Evolutionary conservation across 1,284 basidiomycete genomes (phyloP).

Genomic region (Tremellales sp.): DNA sequence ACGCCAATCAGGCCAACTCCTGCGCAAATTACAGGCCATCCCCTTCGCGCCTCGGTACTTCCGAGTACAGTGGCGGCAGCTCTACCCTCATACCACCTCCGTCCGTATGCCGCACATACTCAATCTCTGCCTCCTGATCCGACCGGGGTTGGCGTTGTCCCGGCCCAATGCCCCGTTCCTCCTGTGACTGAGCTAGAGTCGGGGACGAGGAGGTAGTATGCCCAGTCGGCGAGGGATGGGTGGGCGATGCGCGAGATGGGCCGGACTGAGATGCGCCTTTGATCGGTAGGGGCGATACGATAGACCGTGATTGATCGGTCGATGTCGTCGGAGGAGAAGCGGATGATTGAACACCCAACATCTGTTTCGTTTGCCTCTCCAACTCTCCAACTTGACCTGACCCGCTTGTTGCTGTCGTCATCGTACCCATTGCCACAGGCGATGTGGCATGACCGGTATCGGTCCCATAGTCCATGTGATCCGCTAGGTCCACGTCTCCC

Average conservation of each 20-base stretch:
- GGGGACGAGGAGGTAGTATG: neutral
- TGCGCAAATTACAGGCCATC: no score
- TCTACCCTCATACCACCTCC: neutral
- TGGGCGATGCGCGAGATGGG: neutral
- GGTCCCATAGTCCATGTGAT: neutral
- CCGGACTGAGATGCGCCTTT: neutral
- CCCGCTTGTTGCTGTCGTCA: conserved; percentile 29
- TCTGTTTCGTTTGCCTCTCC: neutral
- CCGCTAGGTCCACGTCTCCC: neutral
- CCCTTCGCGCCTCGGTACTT: neutral
- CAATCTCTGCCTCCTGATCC: neutral
- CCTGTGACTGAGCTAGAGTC: neutral
- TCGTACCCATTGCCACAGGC: neutral
- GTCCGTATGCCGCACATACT: neutral
- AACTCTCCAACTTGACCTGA: conserved; percentile 21
- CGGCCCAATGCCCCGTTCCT: neutral
- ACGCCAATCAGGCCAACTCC: no score
- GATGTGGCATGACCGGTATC: neutral
- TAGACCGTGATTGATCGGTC: conserved; percentile 14
- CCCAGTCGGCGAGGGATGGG: neutral
- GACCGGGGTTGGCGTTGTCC: no score
- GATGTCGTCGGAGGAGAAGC: conserved; percentile 21
- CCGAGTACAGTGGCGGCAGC: neutral
- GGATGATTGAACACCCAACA: conserved; percentile 19
- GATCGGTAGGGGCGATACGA: conserved; percentile 9